Evolutionary conservation across 331 rosid species (phyloP), one percentile per base, ranked within the genome.

Genomic region (Malus hybrid): DNA sequence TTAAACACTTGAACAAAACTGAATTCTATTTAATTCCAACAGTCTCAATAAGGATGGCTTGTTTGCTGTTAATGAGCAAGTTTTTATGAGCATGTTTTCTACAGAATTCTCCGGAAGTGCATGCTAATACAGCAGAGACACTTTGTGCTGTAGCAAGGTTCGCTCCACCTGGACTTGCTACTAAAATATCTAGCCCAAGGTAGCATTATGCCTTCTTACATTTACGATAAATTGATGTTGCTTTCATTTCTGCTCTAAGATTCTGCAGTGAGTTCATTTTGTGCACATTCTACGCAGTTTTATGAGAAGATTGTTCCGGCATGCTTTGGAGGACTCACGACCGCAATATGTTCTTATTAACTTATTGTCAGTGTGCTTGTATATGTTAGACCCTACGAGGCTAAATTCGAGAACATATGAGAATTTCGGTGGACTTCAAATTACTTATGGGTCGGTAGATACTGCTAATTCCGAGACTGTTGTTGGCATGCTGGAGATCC

Each of bases 101-200:
- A 63, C 89, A 95, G 97, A 93, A 95, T 88, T 95, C 85, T 76
- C 92, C 97, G 56, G 97, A 92, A 86, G 96, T 95, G 78, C 99
- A 95, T 85, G 81, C 93, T 74, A 95, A 90, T 85, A 92, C 97
- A 32, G 97, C 97, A 6, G 99, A 95, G 87, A 90, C 97, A 5
- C 97, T 95, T 9, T 92, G 97, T 89, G 92, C 99, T 31, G 85
- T 95, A 63, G 89, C 97, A 67, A 84, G 99, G 73, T 87, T 84
- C 89, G 99, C 99, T 86, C 99, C 97, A 59, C 90, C 97, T 15
- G 97, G 97, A 70, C 95, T 95, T 74, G 79, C 91, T 78, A 71
- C 89, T 52, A 95, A 92, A 80, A 89, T 95, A 62, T 83, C 85
- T 74, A 88, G 99, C 83, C 97, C 97, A n/a, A 87, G 99, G 97